phyloP scores from a whole-genome alignment of 108 stramenopile species.

The Nitzschia sp. region DNA sequence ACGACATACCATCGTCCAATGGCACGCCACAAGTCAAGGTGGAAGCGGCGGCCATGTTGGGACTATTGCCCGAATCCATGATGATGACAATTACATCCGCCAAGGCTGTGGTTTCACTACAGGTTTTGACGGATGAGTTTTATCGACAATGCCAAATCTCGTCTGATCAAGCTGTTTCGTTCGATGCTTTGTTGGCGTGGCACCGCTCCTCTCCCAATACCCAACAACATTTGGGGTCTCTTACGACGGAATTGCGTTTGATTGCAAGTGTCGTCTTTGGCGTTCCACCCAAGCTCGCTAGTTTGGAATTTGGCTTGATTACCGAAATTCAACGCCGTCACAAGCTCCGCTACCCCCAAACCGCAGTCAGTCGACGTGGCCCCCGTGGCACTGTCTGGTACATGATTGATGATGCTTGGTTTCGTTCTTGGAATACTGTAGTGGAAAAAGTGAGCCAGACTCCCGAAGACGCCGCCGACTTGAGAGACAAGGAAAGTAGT shows the following conservation, averaged over 20 bases:
- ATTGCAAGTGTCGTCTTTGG: slow-evolving; percentile 83
- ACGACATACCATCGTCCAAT: slow-evolving; percentile 9
- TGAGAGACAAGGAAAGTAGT: slow-evolving; percentile 25
- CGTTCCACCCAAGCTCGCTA: slow-evolving; percentile 67
- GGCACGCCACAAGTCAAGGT: neutral
- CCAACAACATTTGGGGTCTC: slow-evolving; percentile 57
- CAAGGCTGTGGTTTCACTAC: slow-evolving; percentile 20
- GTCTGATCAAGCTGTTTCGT: slow-evolving; percentile 31
- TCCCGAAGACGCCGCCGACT: slow-evolving; percentile 50
- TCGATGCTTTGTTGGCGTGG: slow-evolving; percentile 73
- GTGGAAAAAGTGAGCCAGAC: slow-evolving; percentile 45
- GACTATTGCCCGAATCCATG: slow-evolving; percentile 44
- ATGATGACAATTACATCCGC: neutral
- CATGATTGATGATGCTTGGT: slow-evolving; percentile 78
- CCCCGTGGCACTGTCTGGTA: slow-evolving; percentile 85
- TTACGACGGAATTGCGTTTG: slow-evolving; percentile 70
- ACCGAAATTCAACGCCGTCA: slow-evolving; percentile 75
- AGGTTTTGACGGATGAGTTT: slow-evolving; percentile 41
- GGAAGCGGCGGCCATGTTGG: slow-evolving; percentile 49
- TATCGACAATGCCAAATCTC: slow-evolving; percentile 10
- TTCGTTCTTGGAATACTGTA: slow-evolving; percentile 48
- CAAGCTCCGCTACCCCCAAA: slow-evolving; percentile 71
- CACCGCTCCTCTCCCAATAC: slow-evolving; percentile 28
- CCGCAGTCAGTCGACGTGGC: slow-evolving; percentile 66
- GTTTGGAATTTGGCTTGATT: slow-evolving; percentile 62